Evolutionary conservation across 257 asterid genomes (phyloP), one percentile per base, ranked within the genome.

Genomic region (Apocynum venetum): DNA sequence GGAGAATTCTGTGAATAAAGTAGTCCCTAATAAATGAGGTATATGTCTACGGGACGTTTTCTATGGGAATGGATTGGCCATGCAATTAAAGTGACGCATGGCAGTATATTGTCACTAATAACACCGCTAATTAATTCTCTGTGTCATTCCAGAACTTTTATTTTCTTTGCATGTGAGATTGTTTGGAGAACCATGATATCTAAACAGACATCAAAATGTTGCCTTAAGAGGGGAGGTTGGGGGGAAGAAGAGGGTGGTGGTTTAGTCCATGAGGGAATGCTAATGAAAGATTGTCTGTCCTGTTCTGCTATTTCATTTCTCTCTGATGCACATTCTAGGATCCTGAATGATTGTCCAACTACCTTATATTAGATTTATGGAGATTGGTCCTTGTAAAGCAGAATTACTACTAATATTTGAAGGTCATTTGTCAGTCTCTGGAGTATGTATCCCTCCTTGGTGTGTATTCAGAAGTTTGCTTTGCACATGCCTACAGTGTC

Each of bases 321-420:
- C 73, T 71, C 61, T 53, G 19, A 25, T 47, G 64, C 72, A 59
- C 19, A 2, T 20, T n/a, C 63, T 36, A 17, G 43, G 19, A 56
- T 71, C 64, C 77, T 47, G 65, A 71, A 71, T 36, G 47, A 51
- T 49, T 38, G 46, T 35, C 73, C 53, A 57, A 9, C 43, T 53
- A 71, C 46, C 46, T 70, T 36, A n/a, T 31, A 36, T 78, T 12
- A 43, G 52, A 47, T 25, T 48, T 17, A 53, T 10, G 25, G 55
- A 9, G 17, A 53, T 67, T 15, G 36, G 20, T 57, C 12, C 5
- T 67, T 13, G 43, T 7, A n/a, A 60, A n/a, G 51, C 48, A 49
- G 38, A 66, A 1, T 66, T 64, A 36, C 25, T 49, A 38, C 25
- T 6, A 41, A 44, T 38, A 67, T 36, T 77, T 46, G 72, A 43